Conservation (phyloP, 2,329 filamentous ascomycete species). For the Fusarium cicatricum region DNA sequence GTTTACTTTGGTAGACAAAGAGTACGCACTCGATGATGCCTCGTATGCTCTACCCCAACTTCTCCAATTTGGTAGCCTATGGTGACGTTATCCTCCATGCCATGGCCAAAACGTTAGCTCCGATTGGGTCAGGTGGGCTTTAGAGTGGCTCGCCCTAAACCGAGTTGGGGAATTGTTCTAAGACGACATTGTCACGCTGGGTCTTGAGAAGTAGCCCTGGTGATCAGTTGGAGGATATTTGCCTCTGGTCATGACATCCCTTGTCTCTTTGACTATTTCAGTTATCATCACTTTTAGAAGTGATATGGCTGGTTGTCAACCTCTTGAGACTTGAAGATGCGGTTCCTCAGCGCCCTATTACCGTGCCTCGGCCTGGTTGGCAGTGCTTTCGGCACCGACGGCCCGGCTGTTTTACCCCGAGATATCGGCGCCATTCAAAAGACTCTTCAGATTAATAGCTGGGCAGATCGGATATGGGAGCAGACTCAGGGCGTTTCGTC, state of each 20-base stretch:
- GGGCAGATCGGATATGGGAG: constrained; percentile 31
- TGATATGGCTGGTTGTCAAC: background rate
- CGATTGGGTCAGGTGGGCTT: constrained; percentile 29
- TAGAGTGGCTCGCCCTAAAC: constrained; percentile 18
- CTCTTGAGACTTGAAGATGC: constrained; percentile 9
- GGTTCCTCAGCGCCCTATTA: constrained; percentile 8
- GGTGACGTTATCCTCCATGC: constrained; percentile 28
- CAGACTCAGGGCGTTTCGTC: constrained; percentile 26
- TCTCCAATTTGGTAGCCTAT: background rate
- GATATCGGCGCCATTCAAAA: constrained; percentile 16
- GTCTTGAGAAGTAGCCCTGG: constrained; percentile 1
- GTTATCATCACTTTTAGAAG: background rate
- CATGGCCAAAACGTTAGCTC: constrained; percentile 7
- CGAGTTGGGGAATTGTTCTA: constrained; percentile 8
- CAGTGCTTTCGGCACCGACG: constrained; percentile 11
- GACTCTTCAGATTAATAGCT: constrained; percentile 14
- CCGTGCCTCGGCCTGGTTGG: constrained; percentile 19
- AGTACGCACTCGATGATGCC: background rate
- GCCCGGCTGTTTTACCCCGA: constrained; percentile 6
- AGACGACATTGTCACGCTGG: constrained; percentile 19
- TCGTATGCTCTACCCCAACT: background rate
- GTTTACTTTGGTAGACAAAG: too few species aligned
- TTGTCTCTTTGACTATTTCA: background rate
- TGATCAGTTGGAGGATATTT: constrained; percentile 10
- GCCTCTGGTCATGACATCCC: background rate